A percentile compares a stretch with the other conserved stretches of the same genome.
Evolutionary conservation across 2,329 filamentous ascomycete species (phyloP).

Genomic region (Acrodontium crateriforme): DNA sequence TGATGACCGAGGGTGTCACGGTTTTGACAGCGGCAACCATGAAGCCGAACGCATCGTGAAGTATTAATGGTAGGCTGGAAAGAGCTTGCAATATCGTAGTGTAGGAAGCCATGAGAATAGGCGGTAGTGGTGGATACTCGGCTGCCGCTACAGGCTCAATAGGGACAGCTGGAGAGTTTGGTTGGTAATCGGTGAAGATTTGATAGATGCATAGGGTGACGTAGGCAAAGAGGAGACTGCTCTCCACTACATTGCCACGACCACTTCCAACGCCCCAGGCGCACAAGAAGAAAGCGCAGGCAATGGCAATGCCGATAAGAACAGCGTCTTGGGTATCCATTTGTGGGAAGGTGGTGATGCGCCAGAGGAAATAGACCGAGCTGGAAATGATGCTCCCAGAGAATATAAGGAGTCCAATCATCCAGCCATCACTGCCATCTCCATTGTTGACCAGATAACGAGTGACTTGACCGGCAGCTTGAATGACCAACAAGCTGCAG

Average conservation of each 20-base stretch:
- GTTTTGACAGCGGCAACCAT: constrained; percentile 87
- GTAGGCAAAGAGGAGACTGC: constrained; percentile 89
- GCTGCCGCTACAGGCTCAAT: constrained; percentile 46
- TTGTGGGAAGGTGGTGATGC: constrained; percentile 83
- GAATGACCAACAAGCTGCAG: constrained; percentile 89
- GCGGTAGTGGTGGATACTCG: constrained; percentile 92
- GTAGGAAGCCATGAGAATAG: constrained; percentile 97
- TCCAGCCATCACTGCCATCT: constrained; percentile 88
- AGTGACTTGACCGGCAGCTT: constrained; percentile 86
- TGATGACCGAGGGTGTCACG: constrained; percentile 89
- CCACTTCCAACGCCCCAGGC: constrained; percentile 90
- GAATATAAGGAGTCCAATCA: constrained; percentile 77
- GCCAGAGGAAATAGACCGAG: constrained; percentile 91
- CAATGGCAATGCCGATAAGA: constrained; percentile 83
- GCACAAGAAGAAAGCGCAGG: constrained; percentile 81
- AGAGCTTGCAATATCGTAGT: constrained; percentile 77
- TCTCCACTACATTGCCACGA: constrained; percentile 87
- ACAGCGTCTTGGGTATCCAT: constrained; percentile 86
- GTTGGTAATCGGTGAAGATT: constrained; percentile 96
- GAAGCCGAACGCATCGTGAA: constrained; percentile 73
- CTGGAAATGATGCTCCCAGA: constrained; percentile 87
- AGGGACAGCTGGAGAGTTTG: constrained; percentile 43
- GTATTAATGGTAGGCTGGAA: constrained; percentile 66
- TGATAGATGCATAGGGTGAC: constrained; percentile 98
- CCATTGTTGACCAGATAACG: constrained; percentile 81